A percentile compares a stretch with the other conserved stretches of the same genome.
phyloP scores from a whole-genome alignment of 345 rosid species.

The Moringa oleifera region DNA sequence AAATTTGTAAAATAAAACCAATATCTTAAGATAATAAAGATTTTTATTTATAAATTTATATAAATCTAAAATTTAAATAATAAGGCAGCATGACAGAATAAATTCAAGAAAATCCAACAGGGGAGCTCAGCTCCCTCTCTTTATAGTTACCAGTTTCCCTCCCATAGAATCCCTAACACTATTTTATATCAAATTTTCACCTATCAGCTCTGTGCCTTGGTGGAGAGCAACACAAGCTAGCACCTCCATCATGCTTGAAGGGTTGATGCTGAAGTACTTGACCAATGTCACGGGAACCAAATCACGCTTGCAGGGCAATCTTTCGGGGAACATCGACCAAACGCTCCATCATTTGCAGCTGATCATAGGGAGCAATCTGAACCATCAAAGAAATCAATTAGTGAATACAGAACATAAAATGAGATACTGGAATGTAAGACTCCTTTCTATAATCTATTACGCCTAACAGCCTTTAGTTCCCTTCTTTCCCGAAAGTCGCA shows the following conservation, averaged over 20 bases:
- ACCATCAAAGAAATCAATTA: conserved; percentile 1
- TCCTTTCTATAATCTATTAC: too few species aligned
- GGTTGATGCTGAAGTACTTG: not conserved
- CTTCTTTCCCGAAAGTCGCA: not conserved
- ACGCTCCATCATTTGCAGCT: conserved; percentile 73
- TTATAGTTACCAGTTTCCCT: not conserved
- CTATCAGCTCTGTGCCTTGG: conserved; percentile 4
- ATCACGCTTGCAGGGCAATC: conserved; percentile 17
- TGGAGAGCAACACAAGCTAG: not conserved
- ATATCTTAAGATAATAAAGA: too few species aligned
- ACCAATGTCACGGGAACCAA: not conserved
- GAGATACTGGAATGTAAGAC: too few species aligned
- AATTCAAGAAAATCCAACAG: not conserved
- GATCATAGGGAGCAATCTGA: conserved; percentile 98
- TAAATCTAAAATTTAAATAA: too few species aligned
- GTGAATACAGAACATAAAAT: not conserved
- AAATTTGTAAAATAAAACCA: too few species aligned
- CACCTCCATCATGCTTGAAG: not conserved
- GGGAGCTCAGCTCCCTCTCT: not conserved
- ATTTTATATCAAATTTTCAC: not conserved
- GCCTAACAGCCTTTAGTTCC: not conserved
- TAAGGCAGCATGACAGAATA: not conserved
- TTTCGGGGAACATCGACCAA: conserved; percentile 52
- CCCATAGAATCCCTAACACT: not conserved
- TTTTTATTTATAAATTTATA: too few species aligned